Base-by-base conservation (phyloP, 768 basidiomycete species). In the Tulasnella sp. region DNA sequence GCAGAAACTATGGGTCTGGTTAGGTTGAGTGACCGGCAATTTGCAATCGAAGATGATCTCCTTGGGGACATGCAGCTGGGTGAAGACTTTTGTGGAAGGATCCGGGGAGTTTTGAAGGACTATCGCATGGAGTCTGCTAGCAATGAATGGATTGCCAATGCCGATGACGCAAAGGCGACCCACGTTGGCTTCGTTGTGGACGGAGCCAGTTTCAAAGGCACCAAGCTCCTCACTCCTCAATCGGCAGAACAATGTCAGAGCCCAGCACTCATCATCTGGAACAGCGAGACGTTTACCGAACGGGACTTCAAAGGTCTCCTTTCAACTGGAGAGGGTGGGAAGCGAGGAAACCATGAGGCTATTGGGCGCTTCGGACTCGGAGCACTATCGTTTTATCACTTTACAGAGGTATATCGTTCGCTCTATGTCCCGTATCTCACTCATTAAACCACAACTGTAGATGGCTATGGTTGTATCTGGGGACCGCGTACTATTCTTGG, bases 331-430 rank as follows among this genome's bases (percentile, higher is more conserved):
- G 66, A 72, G 17, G 79, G 79, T 2, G 75, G 77, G 0, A 80
- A 80, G 61, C 61, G 65, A 15, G 69, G 63, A 0, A 65, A 65
- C 21, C 58, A 51, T 0, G 73, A 73, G 56, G 74, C 72, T 1
- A 80, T 80, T 34, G 79, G 79, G 0, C 74, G 75, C 55, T 80
- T 79, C 66, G 79, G 80, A 4, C 68, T 76, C 4, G 80, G 80
- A 5, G 76, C 75, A 13, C 68, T 80, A 3, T 75, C 77, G 0
- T 76, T 80, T 73, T 81, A 76, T 59, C 77, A 79, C 62, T 73
- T 80, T 53, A 73, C 76, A 0, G 78, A 80, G 68, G 79, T 79
- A 52, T 48, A 69, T 52, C 9, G 21, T 5, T 13, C 38, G 8
- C 19, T 17, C 38, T 41, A 45, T 69, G 73, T 1, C 56, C 73